phyloP scores from a whole-genome alignment of 2,329 filamentous ascomycete genomes.

The Neospermospora avenae region DNA sequence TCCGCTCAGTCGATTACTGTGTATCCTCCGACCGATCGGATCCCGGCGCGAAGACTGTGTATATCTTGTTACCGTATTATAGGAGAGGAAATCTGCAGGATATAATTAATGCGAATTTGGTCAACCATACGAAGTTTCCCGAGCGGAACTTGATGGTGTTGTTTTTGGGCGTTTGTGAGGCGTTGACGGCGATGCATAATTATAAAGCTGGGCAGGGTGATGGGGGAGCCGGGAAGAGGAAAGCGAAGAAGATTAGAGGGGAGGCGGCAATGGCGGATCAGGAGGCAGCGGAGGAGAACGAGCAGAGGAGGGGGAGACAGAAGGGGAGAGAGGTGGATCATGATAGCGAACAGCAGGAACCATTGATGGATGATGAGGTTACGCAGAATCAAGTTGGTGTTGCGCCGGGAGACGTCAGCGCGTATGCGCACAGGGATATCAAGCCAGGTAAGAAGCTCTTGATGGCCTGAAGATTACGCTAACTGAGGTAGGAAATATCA shows the following conservation, averaged over 20 bases:
- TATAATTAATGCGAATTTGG: conserved; percentile 96
- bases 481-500: conserved; percentile 71
- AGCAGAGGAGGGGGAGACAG: conserved; percentile 41
- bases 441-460: conserved; percentile 70
- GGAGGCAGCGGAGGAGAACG: conserved; percentile 38
- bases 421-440: conserved; percentile 94
- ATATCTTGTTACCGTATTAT: conserved; percentile 95
- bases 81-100: conserved; percentile 93
- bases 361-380: conserved; percentile 78
- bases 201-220: conserved; percentile 67
- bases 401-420: conserved; percentile 64
- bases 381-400: conserved; percentile 64
- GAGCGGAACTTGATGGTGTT: conserved; percentile 84
- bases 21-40: conserved; percentile 70
- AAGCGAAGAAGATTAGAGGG: conserved; percentile 40
- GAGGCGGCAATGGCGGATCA: conserved; percentile 40
- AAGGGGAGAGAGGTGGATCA: conserved; percentile 48
- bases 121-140: conserved; percentile 89
- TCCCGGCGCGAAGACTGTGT: conserved; percentile 82
- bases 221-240: conserved; percentile 46
- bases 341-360: conserved; percentile 72
- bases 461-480: not conserved
- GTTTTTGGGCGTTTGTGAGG: conserved; percentile 88
- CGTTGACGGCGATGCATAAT: conserved; percentile 85
- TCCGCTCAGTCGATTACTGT: conserved; percentile 78